These are phyloP conservation scores for Pseudozyma hubeiensis DNA, from an alignment of 1,284 basidiomycete species.

Conservation along the genomic window DNA sequence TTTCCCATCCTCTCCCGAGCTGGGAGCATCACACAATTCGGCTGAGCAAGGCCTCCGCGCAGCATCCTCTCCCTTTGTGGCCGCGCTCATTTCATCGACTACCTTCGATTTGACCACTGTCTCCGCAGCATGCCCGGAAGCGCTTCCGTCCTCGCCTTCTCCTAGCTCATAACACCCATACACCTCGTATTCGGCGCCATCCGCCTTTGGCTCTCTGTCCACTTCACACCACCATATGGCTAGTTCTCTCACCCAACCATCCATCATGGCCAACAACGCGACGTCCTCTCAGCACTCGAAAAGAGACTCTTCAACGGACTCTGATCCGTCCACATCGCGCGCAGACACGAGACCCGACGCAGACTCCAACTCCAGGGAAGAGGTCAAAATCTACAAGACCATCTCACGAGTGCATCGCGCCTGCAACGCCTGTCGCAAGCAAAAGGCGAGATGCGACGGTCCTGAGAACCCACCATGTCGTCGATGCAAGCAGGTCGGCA, in stretches of 20 bases:
- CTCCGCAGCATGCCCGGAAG: constrained; percentile 1
- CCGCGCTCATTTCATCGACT: not conserved
- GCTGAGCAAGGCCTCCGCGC: too few species aligned
- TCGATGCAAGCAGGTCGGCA: constrained; percentile 85
- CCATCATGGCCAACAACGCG: constrained; percentile 17
- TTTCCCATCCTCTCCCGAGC: too few species aligned
- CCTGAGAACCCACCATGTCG: constrained; percentile 80
- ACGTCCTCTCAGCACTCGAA: constrained; percentile 1
- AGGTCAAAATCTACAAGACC: constrained; percentile 47
- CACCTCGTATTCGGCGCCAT: not conserved
- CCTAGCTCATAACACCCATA: not conserved
- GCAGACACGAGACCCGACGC: not conserved
- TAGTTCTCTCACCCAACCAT: not conserved
- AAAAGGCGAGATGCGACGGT: constrained; percentile 50
- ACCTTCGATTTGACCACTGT: not conserved
- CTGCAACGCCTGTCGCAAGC: constrained; percentile 56
- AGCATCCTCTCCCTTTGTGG: too few species aligned
- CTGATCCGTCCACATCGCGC: constrained; percentile 9
- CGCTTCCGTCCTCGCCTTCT: not conserved
- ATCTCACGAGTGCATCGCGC: constrained; percentile 50
- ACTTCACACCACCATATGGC: not conserved
- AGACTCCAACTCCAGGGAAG: constrained; percentile 25
- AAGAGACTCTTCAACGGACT: constrained; percentile 8
- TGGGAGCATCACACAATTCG: too few species aligned
- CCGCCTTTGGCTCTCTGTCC: not conserved